These are phyloP conservation scores for Angomonas desouzai DNA, from an alignment of 208 protist species.

Conservation along the genomic window DNA sequence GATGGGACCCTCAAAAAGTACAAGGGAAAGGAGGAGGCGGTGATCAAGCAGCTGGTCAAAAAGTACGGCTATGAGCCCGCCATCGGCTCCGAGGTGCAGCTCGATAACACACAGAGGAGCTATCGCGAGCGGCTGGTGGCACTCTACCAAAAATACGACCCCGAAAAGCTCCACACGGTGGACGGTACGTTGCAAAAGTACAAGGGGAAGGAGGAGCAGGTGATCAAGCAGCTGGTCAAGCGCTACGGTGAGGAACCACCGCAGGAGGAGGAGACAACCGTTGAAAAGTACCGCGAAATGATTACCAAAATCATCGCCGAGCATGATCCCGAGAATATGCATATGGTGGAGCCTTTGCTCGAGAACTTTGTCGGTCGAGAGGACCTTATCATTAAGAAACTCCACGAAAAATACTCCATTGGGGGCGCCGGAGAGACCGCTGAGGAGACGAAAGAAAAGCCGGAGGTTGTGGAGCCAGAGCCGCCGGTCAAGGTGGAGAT, in stretches of 20 bases:
- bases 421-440: background rate
- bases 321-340: slow-evolving; percentile 38
- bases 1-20: slow-evolving; percentile 59
- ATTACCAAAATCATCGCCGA: slow-evolving; percentile 23
- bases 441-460: background rate
- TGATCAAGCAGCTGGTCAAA: slow-evolving; percentile 50
- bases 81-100: slow-evolving; percentile 7
- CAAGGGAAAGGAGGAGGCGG: slow-evolving; percentile 49
- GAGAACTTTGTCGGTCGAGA: slow-evolving; percentile 34
- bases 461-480: no score
- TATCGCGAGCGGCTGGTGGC: slow-evolving; percentile 46
- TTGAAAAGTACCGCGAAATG: slow-evolving; percentile 15
- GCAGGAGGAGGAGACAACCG: background rate
- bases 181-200: slow-evolving; percentile 41
- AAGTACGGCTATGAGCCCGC: slow-evolving; percentile 67
- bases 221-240: slow-evolving; percentile 42
- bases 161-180: slow-evolving; percentile 40
- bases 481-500: no score
- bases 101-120: slow-evolving; percentile 1
- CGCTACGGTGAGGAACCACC: slow-evolving; percentile 52
- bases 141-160: slow-evolving; percentile 50
- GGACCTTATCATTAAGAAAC: slow-evolving; percentile 27
- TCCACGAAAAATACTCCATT: slow-evolving; percentile 29
- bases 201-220: slow-evolving; percentile 45
- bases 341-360: slow-evolving; percentile 29